phyloP scores from a whole-genome alignment of 148 eudicot species.

The Vaccinium vitisidaea region DNA sequence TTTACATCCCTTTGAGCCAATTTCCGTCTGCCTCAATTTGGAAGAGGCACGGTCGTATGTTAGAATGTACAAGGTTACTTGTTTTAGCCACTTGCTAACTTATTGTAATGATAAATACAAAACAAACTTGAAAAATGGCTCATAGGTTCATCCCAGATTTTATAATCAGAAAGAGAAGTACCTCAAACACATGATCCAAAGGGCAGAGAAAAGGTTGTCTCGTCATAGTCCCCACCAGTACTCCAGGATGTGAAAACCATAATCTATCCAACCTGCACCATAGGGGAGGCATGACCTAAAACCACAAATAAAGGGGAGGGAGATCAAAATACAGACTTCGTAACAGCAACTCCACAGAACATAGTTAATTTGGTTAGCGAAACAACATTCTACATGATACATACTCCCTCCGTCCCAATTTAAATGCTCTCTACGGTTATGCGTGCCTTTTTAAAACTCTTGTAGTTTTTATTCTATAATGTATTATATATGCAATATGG shows the following conservation, averaged over 20 bases:
- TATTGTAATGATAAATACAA: neutral
- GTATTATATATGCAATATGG: no score
- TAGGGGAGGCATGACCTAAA: slow-evolving; percentile 98
- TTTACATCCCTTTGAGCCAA: neutral
- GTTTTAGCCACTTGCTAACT: neutral
- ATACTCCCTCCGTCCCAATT: no score
- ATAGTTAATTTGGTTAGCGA: neutral
- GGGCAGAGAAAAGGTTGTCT: slow-evolving; percentile 94
- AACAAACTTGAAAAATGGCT: neutral
- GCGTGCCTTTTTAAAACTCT: no score
- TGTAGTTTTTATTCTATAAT: no score
- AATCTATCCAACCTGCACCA: slow-evolving; percentile 99
- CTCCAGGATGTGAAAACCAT: slow-evolving; percentile 99
- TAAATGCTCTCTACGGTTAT: no score
- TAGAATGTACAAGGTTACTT: neutral
- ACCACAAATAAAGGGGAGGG: slow-evolving; percentile 43
- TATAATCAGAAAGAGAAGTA: slow-evolving; percentile 21
- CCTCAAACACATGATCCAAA: slow-evolving; percentile 97
- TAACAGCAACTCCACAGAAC: slow-evolving; percentile 9
- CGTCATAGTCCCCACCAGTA: slow-evolving; percentile 68
- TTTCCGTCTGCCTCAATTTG: neutral
- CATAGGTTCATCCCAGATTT: neutral
- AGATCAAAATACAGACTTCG: slow-evolving; percentile 21
- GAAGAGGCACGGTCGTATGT: neutral
- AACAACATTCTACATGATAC: neutral